Conservation (phyloP, 257 asterid species). For the Solanum gandarillasii region DNA sequence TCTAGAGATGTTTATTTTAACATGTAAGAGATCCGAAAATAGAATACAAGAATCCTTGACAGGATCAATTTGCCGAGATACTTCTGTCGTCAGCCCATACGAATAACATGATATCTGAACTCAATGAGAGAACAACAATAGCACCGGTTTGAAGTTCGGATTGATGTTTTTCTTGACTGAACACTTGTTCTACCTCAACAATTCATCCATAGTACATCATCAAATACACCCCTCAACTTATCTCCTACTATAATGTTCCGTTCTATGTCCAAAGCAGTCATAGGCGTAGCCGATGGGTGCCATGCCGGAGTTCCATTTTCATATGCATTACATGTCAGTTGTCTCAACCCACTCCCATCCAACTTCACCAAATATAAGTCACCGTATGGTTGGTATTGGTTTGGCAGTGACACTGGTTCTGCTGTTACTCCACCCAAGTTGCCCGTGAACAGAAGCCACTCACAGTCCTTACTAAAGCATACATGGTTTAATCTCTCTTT, state of each 20-base stretch:
- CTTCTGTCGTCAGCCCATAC: background rate
- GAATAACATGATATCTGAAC: background rate
- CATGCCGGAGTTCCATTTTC: slow-evolving; percentile 81
- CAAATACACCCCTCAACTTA: slow-evolving; percentile 37
- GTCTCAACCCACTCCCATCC: slow-evolving; percentile 66
- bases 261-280: slow-evolving; percentile 1
- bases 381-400: slow-evolving; percentile 86
- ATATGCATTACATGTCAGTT: slow-evolving; percentile 68
- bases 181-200: background rate
- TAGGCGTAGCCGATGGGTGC: slow-evolving; percentile 25
- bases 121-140: background rate
- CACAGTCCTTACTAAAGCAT: slow-evolving; percentile 64
- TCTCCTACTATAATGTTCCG: slow-evolving; percentile 8
- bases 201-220: slow-evolving; percentile 59
- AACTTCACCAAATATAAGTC: slow-evolving; percentile 53
- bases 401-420: slow-evolving; percentile 66
- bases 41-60: background rate
- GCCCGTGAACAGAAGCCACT: slow-evolving; percentile 66
- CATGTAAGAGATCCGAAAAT: background rate
- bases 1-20: background rate
- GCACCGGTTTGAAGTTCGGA: background rate
- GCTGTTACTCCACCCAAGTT: slow-evolving; percentile 64
- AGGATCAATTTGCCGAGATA: background rate
- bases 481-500: slow-evolving; percentile 75
- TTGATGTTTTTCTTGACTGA: background rate